Evolutionary conservation across 2,329 filamentous ascomycete genomes (phyloP), one percentile per base, ranked within the genome.

Genomic region (Rhytidhysteron rufulum): DNA sequence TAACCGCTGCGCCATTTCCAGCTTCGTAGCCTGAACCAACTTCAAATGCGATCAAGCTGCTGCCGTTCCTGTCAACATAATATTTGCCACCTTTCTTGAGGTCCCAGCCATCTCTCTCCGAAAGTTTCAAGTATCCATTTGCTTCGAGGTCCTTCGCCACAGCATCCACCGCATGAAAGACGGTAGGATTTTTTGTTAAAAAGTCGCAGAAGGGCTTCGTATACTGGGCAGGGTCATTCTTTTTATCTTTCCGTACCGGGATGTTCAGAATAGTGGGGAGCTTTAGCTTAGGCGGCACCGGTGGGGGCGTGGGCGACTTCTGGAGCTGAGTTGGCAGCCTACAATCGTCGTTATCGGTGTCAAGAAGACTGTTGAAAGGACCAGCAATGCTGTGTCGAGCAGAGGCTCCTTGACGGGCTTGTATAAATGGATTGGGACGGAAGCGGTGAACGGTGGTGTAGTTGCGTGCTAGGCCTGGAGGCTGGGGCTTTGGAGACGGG

Each of bases 141-240:
- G 79, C 75, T 47, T 77, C 73, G 34, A 96, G 77, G 56, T 89
- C 83, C 42, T 75, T 72, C 55, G 84, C 82, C 62, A 95, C 88
- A 53, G 88, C 80, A 42, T 82, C 78, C 20, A 96, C 89, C 1
- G 88, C 82, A 58, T 98, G 93, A 65, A 95, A 98, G 34, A 96
- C 80, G 7, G 93, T 97, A 0, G 93, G 93, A 60, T 96, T 95
- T 47, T 86, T 78, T 32, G 82, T 86, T 71, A 97, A 78, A 62
- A 96, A 97, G 38, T 88, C 78, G 62, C 85, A 84, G 63, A 95
- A 96, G 1, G 89, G 88, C 67, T 88, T 75, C 7, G 87, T 86
- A 63, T 89, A 95, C 37, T 53, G 53, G 38, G 57, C 60, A 1
- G 63, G 60, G 13, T 56, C 54, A 40, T 60, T 47, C 34, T 52